Base-by-base conservation (phyloP, 202 grass and related monocot genomes). In the Schoenoplectus tabernaemontani region DNA sequence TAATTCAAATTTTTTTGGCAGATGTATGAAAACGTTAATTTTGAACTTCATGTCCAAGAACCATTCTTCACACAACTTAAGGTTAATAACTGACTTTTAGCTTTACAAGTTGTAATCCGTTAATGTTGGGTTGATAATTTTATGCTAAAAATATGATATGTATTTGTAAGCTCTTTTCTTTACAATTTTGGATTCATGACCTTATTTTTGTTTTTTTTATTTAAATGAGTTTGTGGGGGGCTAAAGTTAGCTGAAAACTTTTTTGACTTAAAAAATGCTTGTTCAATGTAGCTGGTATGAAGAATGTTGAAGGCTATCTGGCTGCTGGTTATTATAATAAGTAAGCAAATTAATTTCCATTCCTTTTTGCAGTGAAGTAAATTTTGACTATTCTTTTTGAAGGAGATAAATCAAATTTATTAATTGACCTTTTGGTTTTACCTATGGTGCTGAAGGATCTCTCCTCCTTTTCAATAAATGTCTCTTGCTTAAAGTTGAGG, bases 1-100 rank as follows among this genome's bases (percentile, higher is more conserved):
- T 75, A 33, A 72, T 86, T 53, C 84, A 62, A 48, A 32, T n/a
- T n/a, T 76, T 82, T 78, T 2, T 54, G 38, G 48, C 54, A 97
- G 91, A 90, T 97, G 84, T 87, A 88, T 36, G 80, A 77, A 15
- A 64, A 74, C 22, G 84, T 93, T 1, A 79, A 92, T 4, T 92
- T 97, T 80, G 89, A 85, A 73, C 84, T 97, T 56, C 91, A 97
- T 89, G 91, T 97, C 81, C 91, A 92, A 87, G 91, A 97, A 76
- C 94, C 94, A 58, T 97, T 87, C 84, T 97, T 93, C 83, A 90
- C 87, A 80, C 91, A 92, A 56, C 84, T 97, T 70, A 86, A 43
- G 85, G 94, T 19, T n/a, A 26, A 32, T 20, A 50, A 24, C 15
- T n/a, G n/a, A n/a, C n/a, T 63, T 33, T 22, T 28, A 3, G 10